These are phyloP conservation scores for Verticillium zaregamsianum DNA, from an alignment of 2,329 filamentous ascomycete species.

Conservation along the genomic window DNA sequence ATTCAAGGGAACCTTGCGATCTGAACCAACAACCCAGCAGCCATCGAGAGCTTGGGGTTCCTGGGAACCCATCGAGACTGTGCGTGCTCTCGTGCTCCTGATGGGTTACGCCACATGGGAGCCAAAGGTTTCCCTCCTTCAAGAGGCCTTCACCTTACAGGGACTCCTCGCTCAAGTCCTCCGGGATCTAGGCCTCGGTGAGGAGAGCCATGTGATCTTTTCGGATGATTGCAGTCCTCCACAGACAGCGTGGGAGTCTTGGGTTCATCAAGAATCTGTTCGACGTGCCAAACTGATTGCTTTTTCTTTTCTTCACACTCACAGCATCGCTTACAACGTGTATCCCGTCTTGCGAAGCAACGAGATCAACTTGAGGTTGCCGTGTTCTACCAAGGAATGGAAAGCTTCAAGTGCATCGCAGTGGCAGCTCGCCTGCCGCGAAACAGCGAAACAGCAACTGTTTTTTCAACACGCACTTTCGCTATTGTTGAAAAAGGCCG, in stretches of 20 bases:
- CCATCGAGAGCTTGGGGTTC: conserved; percentile 9
- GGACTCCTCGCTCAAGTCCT: conserved; percentile 27
- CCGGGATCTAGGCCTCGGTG: conserved; percentile 26
- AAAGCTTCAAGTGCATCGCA: conserved; percentile 23
- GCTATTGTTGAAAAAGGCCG: conserved; percentile 22
- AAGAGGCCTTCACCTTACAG: conserved; percentile 29
- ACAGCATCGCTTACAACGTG: conserved; percentile 33
- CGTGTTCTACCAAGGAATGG: conserved; percentile 31
- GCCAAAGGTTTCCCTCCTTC: conserved; percentile 22
- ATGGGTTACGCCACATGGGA: conserved; percentile 36
- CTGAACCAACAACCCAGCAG: not conserved
- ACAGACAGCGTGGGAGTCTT: conserved; percentile 21
- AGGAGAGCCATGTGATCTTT: conserved; percentile 14
- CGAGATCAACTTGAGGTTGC: conserved; percentile 28
- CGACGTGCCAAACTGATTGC: conserved; percentile 31
- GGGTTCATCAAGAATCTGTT: conserved; percentile 25
- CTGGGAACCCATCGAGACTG: conserved; percentile 27
- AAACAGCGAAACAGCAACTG: conserved; percentile 26
- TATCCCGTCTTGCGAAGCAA: conserved; percentile 31
- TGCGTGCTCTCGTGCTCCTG: conserved; percentile 27
- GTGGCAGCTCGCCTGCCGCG: conserved; percentile 22
- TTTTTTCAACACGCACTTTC: conserved; percentile 31
- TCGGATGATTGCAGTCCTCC: conserved; percentile 3
- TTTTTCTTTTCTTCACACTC: conserved; percentile 32
- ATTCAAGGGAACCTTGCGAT: conserved; percentile 2